These are phyloP conservation scores for Bothriochloa decipiens DNA, from an alignment of 176 grass and related monocot genomes.

Conservation along the genomic window DNA sequence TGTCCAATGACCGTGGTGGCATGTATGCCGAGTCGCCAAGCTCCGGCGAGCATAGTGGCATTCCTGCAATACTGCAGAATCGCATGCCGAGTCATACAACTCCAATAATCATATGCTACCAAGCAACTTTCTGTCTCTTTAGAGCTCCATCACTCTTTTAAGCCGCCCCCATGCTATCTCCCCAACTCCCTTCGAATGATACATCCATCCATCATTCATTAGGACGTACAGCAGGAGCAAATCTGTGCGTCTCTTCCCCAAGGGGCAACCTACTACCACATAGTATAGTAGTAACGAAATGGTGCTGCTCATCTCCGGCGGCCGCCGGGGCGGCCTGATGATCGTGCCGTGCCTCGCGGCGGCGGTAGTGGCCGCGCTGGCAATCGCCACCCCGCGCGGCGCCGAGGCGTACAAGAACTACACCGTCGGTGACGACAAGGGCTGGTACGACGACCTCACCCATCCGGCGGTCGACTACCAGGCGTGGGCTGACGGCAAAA, in stretches of 20 bases:
- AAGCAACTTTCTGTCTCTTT: neutral
- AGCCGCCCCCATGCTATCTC: neutral
- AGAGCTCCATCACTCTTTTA: conserved; percentile 40
- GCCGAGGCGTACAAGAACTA: conserved; percentile 74
- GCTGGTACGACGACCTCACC: conserved; percentile 82
- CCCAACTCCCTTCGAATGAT: conserved; percentile 24
- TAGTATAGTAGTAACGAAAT: neutral
- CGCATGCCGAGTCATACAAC: neutral
- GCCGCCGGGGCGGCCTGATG: conserved; percentile 6
- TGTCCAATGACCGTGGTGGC: too few species aligned
- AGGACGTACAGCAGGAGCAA: neutral
- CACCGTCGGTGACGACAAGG: conserved; percentile 90
- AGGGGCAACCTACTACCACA: conserved; percentile 30
- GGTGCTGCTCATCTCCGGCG: conserved; percentile 36
- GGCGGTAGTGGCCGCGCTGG: conserved; percentile 6
- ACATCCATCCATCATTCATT: neutral
- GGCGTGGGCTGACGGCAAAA: conserved; percentile 83
- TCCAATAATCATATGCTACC: neutral
- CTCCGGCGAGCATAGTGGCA: neutral
- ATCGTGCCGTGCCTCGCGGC: conserved; percentile 7
- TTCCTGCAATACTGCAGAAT: conserved; percentile 28
- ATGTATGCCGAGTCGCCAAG: neutral
- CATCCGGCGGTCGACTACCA: conserved; percentile 71
- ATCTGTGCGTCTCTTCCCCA: conserved; percentile 40
- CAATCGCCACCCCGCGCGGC: neutral